These are phyloP conservation scores for Cytospora leucostoma DNA, from an alignment of 2,329 filamentous ascomycete genomes.

Conservation along the genomic window DNA sequence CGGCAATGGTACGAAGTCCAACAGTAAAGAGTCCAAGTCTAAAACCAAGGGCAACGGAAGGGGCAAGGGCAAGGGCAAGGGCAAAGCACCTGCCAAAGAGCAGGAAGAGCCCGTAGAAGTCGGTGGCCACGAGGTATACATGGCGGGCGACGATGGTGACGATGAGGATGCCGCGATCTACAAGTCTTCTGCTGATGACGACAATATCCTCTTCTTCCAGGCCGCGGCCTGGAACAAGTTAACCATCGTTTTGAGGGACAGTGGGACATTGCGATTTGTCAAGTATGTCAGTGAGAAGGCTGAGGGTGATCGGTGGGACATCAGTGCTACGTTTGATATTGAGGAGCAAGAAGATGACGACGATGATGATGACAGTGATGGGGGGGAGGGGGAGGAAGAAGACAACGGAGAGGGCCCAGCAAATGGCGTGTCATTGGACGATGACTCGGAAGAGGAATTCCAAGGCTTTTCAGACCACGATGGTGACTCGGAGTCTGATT, in stretches of 20 bases:
- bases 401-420: slow-evolving; percentile 30
- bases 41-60: slow-evolving; percentile 39
- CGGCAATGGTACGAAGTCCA: slow-evolving; percentile 35
- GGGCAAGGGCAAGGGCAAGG: slow-evolving; percentile 37
- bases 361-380: slow-evolving; percentile 38
- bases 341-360: slow-evolving; percentile 53
- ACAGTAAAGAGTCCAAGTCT: slow-evolving; percentile 37
- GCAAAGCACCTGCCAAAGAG: slow-evolving; percentile 32
- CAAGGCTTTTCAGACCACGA: slow-evolving; percentile 54
- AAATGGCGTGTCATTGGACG: slow-evolving; percentile 34
- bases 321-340: slow-evolving; percentile 77
- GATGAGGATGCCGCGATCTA: slow-evolving; percentile 80
- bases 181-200: slow-evolving; percentile 74
- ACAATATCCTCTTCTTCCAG: slow-evolving; percentile 67
- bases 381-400: slow-evolving; percentile 37
- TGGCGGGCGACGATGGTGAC: slow-evolving; percentile 79
- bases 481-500: slow-evolving; percentile 42
- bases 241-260: slow-evolving; percentile 85
- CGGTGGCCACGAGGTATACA: slow-evolving; percentile 86
- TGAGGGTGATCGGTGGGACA: slow-evolving; percentile 88
- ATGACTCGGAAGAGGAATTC: slow-evolving; percentile 58
- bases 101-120: slow-evolving; percentile 52
- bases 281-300: slow-evolving; percentile 89
- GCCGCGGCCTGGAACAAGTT: slow-evolving; percentile 82
- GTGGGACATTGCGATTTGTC: slow-evolving; percentile 85